Conservation (phyloP, 2,329 filamentous ascomycete genomes). For the Fusarium tjaetaba region DNA sequence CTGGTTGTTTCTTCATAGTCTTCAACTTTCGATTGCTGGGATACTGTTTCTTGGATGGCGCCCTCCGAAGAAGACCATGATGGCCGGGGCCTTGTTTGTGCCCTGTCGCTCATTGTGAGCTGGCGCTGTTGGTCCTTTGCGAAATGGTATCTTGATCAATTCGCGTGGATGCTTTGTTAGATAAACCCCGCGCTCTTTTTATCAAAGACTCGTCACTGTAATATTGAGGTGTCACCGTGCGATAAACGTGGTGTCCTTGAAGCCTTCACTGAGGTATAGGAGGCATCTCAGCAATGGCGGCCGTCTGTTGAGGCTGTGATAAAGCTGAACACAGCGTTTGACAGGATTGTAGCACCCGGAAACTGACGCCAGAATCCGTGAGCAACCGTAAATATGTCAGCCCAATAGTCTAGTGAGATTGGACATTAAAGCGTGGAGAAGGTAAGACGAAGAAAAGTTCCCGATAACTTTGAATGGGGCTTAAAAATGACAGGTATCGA, state of each 20-base stretch:
- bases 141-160: neutral
- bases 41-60: neutral
- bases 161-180: neutral
- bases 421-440: conserved; percentile 2
- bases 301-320: neutral
- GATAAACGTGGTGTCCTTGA: neutral
- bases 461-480: neutral
- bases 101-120: conserved; percentile 9
- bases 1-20: conserved; percentile 6
- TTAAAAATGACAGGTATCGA: neutral
- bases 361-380: conserved; percentile 6
- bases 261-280: neutral
- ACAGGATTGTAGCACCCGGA: conserved; percentile 24
- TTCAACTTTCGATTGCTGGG: conserved; percentile 9
- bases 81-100: neutral
- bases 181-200: neutral
- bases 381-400: conserved; percentile 15
- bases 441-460: conserved; percentile 17
- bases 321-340: conserved; percentile 7
- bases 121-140: neutral
- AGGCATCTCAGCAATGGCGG: neutral
- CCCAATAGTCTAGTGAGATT: neutral
- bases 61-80: conserved; percentile 21
- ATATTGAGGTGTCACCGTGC: neutral
- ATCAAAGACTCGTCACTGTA: neutral